phyloP scores from a whole-genome alignment of 2,329 filamentous ascomycete genomes.

The Paracorniculantispora psalliotae region DNA sequence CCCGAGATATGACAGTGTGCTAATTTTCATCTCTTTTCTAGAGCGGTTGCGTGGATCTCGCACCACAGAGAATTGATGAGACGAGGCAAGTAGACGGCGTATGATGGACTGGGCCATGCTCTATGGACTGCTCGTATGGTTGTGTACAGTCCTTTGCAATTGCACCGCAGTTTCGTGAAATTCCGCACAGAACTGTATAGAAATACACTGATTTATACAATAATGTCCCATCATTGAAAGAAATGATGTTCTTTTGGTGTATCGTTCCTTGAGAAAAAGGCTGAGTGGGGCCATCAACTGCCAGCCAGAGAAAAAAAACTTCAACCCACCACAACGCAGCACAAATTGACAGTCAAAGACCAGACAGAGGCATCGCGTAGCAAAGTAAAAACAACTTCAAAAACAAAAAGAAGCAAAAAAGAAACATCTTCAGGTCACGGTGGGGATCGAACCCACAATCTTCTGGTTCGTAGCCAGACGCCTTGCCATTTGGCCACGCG shows the following conservation, averaged over 20 bases:
- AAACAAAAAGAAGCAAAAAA: slow-evolving; percentile 5
- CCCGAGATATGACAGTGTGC: too few relatives aligned
- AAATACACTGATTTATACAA: too few relatives aligned
- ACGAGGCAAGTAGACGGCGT: background rate
- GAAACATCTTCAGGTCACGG: slow-evolving; percentile 10
- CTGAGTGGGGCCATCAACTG: background rate
- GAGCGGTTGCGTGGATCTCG: background rate
- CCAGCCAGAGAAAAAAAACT: background rate
- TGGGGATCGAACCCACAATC: slow-evolving; percentile 15
- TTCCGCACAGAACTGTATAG: too few relatives aligned
- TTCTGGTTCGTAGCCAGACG: slow-evolving; percentile 14
- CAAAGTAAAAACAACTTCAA: background rate
- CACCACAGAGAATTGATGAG: background rate
- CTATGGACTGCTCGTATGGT: background rate
- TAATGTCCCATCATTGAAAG: too few relatives aligned
- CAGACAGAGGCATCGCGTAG: too few relatives aligned
- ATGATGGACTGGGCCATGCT: background rate
- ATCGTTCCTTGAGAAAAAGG: background rate
- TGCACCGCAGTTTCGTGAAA: too few relatives aligned
- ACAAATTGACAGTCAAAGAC: background rate
- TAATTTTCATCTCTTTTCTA: background rate
- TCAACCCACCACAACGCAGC: background rate
- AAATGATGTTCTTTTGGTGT: too few relatives aligned
- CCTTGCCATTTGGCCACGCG: slow-evolving; percentile 15
- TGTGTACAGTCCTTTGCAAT: too few relatives aligned